Evolutionary conservation across 495 filamentous ascomycete genomes (phyloP), one percentile per base, ranked within the genome.

Genomic region (Penicillium macrosclerotiorum): DNA sequence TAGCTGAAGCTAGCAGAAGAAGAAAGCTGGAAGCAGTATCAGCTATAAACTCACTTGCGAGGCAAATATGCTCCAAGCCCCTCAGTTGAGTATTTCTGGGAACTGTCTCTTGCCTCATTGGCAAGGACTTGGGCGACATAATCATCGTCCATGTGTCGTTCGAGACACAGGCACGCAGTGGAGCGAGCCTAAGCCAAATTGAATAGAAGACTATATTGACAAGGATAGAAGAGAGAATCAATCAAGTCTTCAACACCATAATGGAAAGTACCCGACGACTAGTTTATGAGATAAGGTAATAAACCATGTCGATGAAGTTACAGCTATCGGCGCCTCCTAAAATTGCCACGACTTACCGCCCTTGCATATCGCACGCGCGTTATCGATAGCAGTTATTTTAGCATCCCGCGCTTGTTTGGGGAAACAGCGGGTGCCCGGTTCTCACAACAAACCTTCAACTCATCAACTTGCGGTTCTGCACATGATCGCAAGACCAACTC

Each of bases 51-150:
- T 46, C 72, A 91, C 89, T 83, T 85, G 51, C 75, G 76, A n/a
- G 79, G 76, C 23, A 81, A 69, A 49, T 85, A 84, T 8, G 87
- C 86, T 37, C 83, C 76, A 14, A 92, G 60, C 3, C 90, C 90
- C 47, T 88, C 72, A 4, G 79, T 56, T 0, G 85, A 83, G 60
- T 94, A 95, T 54, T 79, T 84, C 25, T 82, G 67, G n/a, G 82
- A 84, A 40, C 65, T 78, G 17, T 81, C 78, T 37, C 73, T 78
- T 13, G 90, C 89, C 60, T 94, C 89, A 23, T 81, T 79, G 35
- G 83, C 79, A 29, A 95, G 69, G 11, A 92, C 65, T 36, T 77
- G 73, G 9, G 89, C 88, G 35, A 93, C 82, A 49, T 87, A 86
- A 36, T 87, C 83, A 64, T 95, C 86, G 39, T 82, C 81, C 57